Evolutionary conservation across 2,329 filamentous ascomycete genomes (phyloP), one percentile per base, ranked within the genome.

Genomic region (Albophoma yamanashiensis): DNA sequence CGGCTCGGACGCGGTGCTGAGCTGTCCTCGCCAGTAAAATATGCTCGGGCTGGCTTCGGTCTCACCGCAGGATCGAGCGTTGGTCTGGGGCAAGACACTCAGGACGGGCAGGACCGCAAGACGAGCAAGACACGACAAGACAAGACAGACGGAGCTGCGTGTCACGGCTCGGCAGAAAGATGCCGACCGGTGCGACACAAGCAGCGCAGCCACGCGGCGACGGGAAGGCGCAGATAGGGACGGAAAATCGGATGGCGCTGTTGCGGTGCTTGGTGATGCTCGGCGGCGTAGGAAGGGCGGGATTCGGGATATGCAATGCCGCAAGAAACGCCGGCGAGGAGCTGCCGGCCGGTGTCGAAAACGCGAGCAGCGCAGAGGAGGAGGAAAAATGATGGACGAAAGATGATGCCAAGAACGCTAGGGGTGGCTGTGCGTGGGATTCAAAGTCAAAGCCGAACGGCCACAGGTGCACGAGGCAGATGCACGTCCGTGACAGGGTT

Each of bases 151-250:
- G 25, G 39, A 20, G 12, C 27, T 55, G 60, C 57, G 59, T 52
- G 47, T 59, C 53, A 59, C 61, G 14, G 39, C 27, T 59, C 64
- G 63, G 64, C 64, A 65, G 40, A 59, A 62, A 65, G 59, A 62
- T 65, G 64, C 64, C 64, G 64, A 61, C 62, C 63, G 53, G 61
- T 58, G 64, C 57, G 59, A 52, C 63, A 65, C 64, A 63, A 61
- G 57, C 58, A 62, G 59, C 43, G 50, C 50, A 53, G 50, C 50
- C 50, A 53, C 47, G 53, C 59, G 47, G 56, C 53, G 42, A 43
- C 62, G 61, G 61, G 60, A 64, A 63, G 62, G 62, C 59, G 63
- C 62, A 64, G 31, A 57, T 25, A 25, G 50, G 15, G 20, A 50
- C 20, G 42, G 4, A 11, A 34, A 20, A 31, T 36, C 57, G 45